Conservation (phyloP, 208 protist genomes). For the Trypanosoma grayi region DNA sequence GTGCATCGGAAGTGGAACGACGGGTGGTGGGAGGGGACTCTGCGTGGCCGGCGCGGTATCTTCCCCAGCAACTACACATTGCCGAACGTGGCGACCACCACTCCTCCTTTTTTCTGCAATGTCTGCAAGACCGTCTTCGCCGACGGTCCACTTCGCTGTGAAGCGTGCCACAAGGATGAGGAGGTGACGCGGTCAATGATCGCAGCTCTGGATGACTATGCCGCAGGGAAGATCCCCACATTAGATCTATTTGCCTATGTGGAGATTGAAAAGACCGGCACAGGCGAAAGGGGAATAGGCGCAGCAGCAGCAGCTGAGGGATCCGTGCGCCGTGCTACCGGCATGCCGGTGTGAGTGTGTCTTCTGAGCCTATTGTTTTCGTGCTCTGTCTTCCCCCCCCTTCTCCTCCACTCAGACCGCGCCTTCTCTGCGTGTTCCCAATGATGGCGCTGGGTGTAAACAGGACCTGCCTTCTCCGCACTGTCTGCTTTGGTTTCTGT, state of each 20-base stretch:
- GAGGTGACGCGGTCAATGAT: constrained; percentile 45
- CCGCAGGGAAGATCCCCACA: neutral
- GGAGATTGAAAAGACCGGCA: constrained; percentile 13
- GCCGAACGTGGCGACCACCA: constrained; percentile 55
- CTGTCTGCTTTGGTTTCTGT: neutral
- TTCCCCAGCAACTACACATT: constrained; percentile 88
- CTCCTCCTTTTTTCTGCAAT: constrained; percentile 64
- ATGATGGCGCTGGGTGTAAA: too few relatives aligned
- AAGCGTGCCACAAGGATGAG: constrained; percentile 37
- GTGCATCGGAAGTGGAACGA: constrained; percentile 86
- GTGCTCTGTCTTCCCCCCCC: neutral
- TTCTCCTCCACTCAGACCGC: too few relatives aligned
- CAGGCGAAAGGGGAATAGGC: neutral
- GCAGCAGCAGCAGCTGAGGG: neutral
- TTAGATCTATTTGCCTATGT: constrained; percentile 32
- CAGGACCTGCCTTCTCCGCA: too few relatives aligned
- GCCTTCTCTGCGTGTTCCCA: too few relatives aligned
- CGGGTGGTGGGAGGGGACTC: constrained; percentile 84
- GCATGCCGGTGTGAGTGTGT: constrained; percentile 25
- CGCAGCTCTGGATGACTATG: constrained; percentile 41
- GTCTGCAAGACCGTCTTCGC: constrained; percentile 37
- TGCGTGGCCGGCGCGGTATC: constrained; percentile 57
- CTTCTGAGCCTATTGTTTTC: neutral
- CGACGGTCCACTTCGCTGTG: constrained; percentile 23
- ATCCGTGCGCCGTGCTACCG: neutral